Base-by-base conservation (phyloP, 345 rosid species). In the Bruguiera sexangula region DNA sequence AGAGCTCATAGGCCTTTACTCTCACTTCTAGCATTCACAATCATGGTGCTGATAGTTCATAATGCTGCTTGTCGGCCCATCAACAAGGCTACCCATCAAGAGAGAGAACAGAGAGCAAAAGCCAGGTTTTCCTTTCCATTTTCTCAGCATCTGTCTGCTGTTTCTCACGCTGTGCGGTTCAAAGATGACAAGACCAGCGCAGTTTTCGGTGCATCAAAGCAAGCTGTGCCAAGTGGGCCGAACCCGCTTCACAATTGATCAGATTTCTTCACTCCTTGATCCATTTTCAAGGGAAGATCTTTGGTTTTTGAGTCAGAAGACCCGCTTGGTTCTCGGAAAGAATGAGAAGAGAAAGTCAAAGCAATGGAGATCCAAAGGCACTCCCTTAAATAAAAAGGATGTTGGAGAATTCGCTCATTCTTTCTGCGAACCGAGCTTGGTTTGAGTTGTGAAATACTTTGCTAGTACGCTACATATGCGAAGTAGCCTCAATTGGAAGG, bases 231-330 rank as follows among this genome's bases (percentile, higher is more conserved):
- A 0, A 80, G 80, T 26, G 90, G 90, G 60, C 90, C 88, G 6
- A 84, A 86, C 66, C 87, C 90, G 15, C 88, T 86, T 70, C 90
- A 86, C 72, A 86, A 86, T 67, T 86, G 70, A 79, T 30, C 10
- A 6, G 57, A 39, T 56, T 43, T 71, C 27, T 55, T 60, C 26
- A 0, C 4, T 69, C 6, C 51, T 7, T 16, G 18, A 20, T 30
- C 55, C 32, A 43, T 30, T 54, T 39, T 30, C 53, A 36, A 7
- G 71, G 39, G 16, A 24, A 67, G 22, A 11, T 39, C 26, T 11
- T 32, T 3, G 36, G 4, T 20, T 39, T 21, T 37, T n/a, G 15
- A 11, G 64, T 24, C 24, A 54, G 50, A 27, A n/a, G 8, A 31
- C 53, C 60, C 15, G 16, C 27, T 55, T 68, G 73, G 78, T 69